These are phyloP conservation scores for Vairimorpha necatrix DNA, from an alignment of 371 early-diverging fungal genomes.

Conservation along the genomic window DNA sequence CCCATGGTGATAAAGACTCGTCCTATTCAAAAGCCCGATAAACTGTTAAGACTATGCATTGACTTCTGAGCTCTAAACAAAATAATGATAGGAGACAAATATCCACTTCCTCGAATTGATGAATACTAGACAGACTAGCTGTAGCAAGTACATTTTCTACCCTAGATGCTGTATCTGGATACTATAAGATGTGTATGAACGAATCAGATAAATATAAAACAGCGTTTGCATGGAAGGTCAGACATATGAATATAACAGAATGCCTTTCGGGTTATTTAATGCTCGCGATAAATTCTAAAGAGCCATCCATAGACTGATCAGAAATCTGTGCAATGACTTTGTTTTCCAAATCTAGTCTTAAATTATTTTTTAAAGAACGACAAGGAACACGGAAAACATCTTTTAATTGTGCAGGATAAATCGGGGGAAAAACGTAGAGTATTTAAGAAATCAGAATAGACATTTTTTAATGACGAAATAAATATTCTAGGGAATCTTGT, in stretches of 20 bases:
- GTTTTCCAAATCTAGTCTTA: slow-evolving; percentile 4
- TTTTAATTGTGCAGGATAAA: not conserved
- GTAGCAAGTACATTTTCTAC: slow-evolving; percentile 40
- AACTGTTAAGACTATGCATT: slow-evolving; percentile 13
- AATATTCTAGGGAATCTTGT: slow-evolving; percentile 27
- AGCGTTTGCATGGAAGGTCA: slow-evolving; percentile 58
- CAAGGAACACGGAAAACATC: slow-evolving; percentile 20
- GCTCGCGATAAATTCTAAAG: not conserved
- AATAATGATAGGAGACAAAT: slow-evolving; percentile 14
- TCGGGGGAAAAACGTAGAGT: not conserved
- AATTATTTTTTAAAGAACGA: slow-evolving; percentile 18
- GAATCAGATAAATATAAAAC: slow-evolving; percentile 57
- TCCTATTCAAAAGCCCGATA: not conserved
- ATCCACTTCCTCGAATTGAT: slow-evolving; percentile 30
- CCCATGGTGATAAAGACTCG: slow-evolving; percentile 15
- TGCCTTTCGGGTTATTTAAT: slow-evolving; percentile 23
- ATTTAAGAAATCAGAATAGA: slow-evolving; percentile 2
- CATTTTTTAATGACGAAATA: slow-evolving; percentile 12
- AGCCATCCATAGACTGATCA: slow-evolving; percentile 31
- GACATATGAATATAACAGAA: slow-evolving; percentile 26
- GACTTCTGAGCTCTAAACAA: slow-evolving; percentile 6
- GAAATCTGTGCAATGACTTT: not conserved
- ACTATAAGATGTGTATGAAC: slow-evolving; percentile 36
- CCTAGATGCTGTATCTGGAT: not conserved
- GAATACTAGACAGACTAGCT: slow-evolving; percentile 42